Conservation (phyloP, 1,284 basidiomycete species). For the Ceratobasidium theobromae region DNA sequence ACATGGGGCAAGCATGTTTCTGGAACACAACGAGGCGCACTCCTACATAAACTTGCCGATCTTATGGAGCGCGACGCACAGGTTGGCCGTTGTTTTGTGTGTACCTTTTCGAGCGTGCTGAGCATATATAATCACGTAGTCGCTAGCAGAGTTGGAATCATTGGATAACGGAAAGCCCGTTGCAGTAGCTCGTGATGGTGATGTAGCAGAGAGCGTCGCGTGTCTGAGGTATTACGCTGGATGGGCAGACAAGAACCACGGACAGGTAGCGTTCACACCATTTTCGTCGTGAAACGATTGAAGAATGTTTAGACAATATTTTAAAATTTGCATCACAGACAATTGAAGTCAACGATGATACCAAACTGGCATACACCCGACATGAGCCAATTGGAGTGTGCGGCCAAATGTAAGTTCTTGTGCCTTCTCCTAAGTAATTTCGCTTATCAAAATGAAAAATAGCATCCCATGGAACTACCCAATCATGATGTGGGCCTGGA, state of each 20-base stretch:
- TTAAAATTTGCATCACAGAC: conserved; percentile 49
- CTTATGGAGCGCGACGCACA: conserved; percentile 87
- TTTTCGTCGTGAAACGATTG: conserved; percentile 34
- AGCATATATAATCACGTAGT: conserved; percentile 46
- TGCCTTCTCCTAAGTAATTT: background rate
- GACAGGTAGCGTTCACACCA: conserved; percentile 50
- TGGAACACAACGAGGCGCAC: conserved; percentile 74
- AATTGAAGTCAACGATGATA: conserved; percentile 77
- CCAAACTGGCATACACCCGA: conserved; percentile 81
- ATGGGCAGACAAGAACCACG: conserved; percentile 66
- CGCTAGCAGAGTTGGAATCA: conserved; percentile 75
- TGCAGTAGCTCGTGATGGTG: conserved; percentile 68
- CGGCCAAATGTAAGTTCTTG: conserved; percentile 71
- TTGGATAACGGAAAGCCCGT: conserved; percentile 87
- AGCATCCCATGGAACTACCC: conserved; percentile 94
- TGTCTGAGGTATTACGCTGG: conserved; percentile 79
- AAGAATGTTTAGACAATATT: background rate
- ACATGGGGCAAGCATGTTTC: conserved; percentile 89
- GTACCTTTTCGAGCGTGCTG: conserved; percentile 37
- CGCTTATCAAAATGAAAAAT: background rate
- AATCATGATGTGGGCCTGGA: conserved; percentile 91
- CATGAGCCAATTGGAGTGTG: conserved; percentile 95
- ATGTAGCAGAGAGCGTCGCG: conserved; percentile 79
- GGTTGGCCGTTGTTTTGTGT: conserved; percentile 35
- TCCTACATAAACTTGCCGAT: conserved; percentile 87